phyloP scores from a whole-genome alignment of 139 green algal genomes.

The Mesostigma viride region DNA sequence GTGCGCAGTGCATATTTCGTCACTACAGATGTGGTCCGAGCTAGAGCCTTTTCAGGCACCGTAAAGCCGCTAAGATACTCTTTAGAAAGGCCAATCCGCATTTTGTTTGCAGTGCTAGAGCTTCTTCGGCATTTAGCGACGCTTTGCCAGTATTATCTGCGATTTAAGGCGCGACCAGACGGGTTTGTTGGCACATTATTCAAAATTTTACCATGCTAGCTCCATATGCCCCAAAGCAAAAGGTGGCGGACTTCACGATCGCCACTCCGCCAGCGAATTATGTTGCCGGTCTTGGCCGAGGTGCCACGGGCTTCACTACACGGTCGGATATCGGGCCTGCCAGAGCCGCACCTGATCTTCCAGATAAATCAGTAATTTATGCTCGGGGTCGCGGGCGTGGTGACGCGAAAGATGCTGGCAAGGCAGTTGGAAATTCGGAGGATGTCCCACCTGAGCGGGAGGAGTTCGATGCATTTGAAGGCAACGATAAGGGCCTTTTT shows the following conservation, averaged over 20 bases:
- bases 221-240: background rate
- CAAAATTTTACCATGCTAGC: constrained; percentile 2
- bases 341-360: constrained; percentile 30
- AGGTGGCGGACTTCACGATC: constrained; percentile 21
- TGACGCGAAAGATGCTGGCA: constrained; percentile 38
- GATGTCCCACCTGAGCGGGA: constrained; percentile 42
- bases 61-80: too few relatives aligned
- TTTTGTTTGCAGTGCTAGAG: too few relatives aligned
- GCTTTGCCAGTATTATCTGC: too few relatives aligned
- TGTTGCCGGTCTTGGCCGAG: constrained; percentile 84
- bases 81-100: too few relatives aligned
- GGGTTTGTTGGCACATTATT: too few relatives aligned
- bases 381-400: constrained; percentile 30
- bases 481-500: constrained; percentile 83
- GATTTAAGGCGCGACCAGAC: too few relatives aligned
- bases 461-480: constrained; percentile 95
- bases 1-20: too few relatives aligned
- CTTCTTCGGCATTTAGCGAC: too few relatives aligned
- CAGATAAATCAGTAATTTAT: constrained; percentile 8
- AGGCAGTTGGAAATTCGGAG: constrained; percentile 28
- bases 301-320: constrained; percentile 93
- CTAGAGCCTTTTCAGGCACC: too few relatives aligned
- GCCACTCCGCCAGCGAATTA: constrained; percentile 63
- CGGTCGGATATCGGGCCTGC: constrained; percentile 90
- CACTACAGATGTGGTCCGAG: too few relatives aligned